Percentiles rank a stretch among this genome's conserved stretches.
Conservation (phyloP, 768 basidiomycete genomes). For the Hemileccinum rubropunctum region DNA sequence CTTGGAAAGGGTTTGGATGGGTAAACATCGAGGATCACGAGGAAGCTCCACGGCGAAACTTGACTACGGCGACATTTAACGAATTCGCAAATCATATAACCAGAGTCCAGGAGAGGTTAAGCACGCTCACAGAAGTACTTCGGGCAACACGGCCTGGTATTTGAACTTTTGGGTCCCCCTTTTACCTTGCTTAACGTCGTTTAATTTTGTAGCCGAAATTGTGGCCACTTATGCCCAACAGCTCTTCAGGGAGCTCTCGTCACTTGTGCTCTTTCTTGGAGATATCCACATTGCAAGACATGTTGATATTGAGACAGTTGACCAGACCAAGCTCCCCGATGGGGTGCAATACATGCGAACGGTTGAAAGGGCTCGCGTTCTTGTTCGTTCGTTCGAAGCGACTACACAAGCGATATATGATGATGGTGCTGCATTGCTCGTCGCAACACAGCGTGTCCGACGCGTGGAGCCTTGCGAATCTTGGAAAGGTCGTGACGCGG, state of each 20-base stretch:
- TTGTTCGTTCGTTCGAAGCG: slow-evolving; percentile 48
- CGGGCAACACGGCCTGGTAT: slow-evolving; percentile 22
- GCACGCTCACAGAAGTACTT: slow-evolving; percentile 17
- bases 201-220: slow-evolving; percentile 16
- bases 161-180: background rate
- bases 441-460: slow-evolving; percentile 36
- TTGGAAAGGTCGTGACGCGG: slow-evolving; percentile 18
- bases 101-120: slow-evolving; percentile 30
- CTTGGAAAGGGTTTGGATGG: slow-evolving; percentile 58
- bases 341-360: slow-evolving; percentile 39
- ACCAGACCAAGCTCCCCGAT: slow-evolving; percentile 30
- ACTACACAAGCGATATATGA: slow-evolving; percentile 51
- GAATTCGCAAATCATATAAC: slow-evolving; percentile 30
- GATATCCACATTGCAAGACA: slow-evolving; percentile 52
- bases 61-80: slow-evolving; percentile 30
- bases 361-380: slow-evolving; percentile 43
- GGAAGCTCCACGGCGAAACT: slow-evolving; percentile 26
- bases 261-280: slow-evolving; percentile 40
- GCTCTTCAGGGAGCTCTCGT: slow-evolving; percentile 37
- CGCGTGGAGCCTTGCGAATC: slow-evolving; percentile 25
- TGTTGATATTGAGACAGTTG: slow-evolving; percentile 48
- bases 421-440: slow-evolving; percentile 41
- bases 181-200: background rate
- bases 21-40: slow-evolving; percentile 35
- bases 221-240: slow-evolving; percentile 30